Conservation (phyloP, 495 filamentous ascomycete species). For the Hyaloscypha bicolor region DNA sequence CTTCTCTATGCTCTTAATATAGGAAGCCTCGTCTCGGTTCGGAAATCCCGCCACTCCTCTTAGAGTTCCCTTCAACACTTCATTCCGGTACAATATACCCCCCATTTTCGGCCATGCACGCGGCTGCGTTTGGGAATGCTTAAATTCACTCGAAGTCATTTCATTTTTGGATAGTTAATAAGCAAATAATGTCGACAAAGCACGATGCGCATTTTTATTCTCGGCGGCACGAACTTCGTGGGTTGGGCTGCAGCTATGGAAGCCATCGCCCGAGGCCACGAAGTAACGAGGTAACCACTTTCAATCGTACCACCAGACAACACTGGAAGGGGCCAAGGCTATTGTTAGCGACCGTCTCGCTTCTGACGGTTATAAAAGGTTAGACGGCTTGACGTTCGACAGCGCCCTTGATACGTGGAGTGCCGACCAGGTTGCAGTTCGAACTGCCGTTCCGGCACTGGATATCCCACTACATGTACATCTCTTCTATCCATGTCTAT, state of each 20-base stretch:
- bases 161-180: no score
- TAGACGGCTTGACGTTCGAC: constrained; percentile 12
- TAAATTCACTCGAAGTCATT: no score
- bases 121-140: no score
- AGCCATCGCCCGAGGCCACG: constrained; percentile 4
- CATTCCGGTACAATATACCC: no score
- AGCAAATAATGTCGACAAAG: no score
- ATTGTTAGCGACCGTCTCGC: constrained; percentile 12
- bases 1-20: no score
- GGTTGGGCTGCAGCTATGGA: constrained; percentile 8
- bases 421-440: constrained; percentile 4
- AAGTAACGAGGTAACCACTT: constrained; percentile 8
- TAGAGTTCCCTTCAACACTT: no score
- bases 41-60: no score
- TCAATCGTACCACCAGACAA: constrained; percentile 3
- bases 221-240: constrained; percentile 15
- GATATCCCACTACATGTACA: constrained; percentile 11
- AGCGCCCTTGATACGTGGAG: constrained; percentile 1
- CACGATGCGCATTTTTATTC: no score
- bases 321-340: background rate
- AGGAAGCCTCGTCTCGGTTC: no score
- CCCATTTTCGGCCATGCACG: no score
- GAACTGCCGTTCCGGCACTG: constrained; percentile 2
- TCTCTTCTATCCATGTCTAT: background rate
- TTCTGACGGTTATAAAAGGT: constrained; percentile 12